Percentiles rank a stretch among this genome's conserved stretches.
These are phyloP conservation scores for Erysiphe neolycopersici DNA, from an alignment of 2,329 filamentous ascomycete genomes.

Conservation along the genomic window DNA sequence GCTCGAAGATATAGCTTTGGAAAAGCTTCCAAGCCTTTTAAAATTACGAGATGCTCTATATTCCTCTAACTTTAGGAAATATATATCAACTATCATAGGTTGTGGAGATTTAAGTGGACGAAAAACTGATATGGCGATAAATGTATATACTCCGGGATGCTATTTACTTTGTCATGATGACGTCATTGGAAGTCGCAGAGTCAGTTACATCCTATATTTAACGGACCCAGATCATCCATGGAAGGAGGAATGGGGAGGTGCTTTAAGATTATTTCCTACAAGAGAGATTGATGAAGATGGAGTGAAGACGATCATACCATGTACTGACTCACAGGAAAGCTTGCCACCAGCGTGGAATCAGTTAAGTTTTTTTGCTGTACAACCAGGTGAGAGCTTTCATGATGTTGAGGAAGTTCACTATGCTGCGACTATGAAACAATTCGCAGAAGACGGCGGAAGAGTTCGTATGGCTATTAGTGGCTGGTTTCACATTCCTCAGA, in stretches of 20 bases:
- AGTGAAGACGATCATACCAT: slow-evolving; percentile 51
- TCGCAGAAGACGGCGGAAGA: slow-evolving; percentile 42
- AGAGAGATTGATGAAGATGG: slow-evolving; percentile 37
- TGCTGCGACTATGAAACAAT: slow-evolving; percentile 28
- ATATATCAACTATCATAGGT: slow-evolving; percentile 62
- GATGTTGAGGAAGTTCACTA: slow-evolving; percentile 96
- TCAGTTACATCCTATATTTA: slow-evolving; percentile 93
- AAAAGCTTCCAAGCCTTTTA: slow-evolving; percentile 70
- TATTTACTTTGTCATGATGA: slow-evolving; percentile 94
- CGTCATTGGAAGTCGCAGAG: slow-evolving; percentile 83
- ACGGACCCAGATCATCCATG: slow-evolving; percentile 78
- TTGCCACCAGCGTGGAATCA: slow-evolving; percentile 96
- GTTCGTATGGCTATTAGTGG: slow-evolving; percentile 95
- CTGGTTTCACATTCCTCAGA: slow-evolving; percentile 95
- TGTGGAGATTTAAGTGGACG: slow-evolving; percentile 68
- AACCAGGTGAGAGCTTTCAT: slow-evolving; percentile 96
- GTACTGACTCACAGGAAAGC: slow-evolving; percentile 48
- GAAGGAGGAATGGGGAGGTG: slow-evolving; percentile 81
- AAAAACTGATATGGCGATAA: slow-evolving; percentile 99
- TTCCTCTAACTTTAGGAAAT: slow-evolving; percentile 67
- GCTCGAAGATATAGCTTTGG: slow-evolving; percentile 60
- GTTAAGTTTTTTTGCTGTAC: slow-evolving; percentile 90
- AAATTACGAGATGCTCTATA: slow-evolving; percentile 85
- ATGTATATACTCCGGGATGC: slow-evolving; percentile 89
- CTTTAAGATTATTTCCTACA: slow-evolving; percentile 62